Conservation (phyloP, 345 rosid species). For the Balakata baccata region DNA sequence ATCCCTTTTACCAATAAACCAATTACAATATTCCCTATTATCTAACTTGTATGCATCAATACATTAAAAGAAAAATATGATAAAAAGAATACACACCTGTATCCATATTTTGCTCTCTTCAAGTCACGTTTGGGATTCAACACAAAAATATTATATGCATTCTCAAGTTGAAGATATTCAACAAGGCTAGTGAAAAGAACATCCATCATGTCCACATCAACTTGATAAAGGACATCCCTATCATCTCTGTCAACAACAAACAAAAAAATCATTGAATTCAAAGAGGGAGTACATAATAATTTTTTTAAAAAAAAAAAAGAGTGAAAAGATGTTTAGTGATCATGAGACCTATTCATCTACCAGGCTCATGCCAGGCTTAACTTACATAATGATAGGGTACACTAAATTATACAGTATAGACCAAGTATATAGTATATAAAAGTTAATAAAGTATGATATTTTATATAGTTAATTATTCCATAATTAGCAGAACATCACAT, state of each 20-base stretch:
- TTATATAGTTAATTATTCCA: too few species aligned
- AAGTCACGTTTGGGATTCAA: constrained; percentile 65
- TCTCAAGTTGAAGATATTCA: constrained; percentile 80
- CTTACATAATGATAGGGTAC: too few species aligned
- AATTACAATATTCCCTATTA: not conserved
- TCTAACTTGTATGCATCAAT: not conserved
- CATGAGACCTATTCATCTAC: too few species aligned
- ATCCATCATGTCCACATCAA: constrained; percentile 82
- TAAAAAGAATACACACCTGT: constrained; percentile 51
- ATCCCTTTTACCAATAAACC: not conserved
- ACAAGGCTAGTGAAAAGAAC: constrained; percentile 80
- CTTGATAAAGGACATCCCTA: constrained; percentile 68
- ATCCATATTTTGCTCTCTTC: constrained; percentile 70
- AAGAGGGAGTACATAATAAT: constrained; percentile 13
- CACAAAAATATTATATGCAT: constrained; percentile 81
- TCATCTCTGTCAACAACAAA: constrained; percentile 54
- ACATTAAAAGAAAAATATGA: constrained; percentile 10
- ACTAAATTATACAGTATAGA: too few species aligned
- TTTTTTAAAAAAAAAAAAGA: not conserved
- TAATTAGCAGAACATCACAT: too few species aligned
- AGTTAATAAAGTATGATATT: too few species aligned
- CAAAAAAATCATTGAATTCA: constrained; percentile 13
- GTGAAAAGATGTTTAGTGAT: not conserved
- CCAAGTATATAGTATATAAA: too few species aligned
- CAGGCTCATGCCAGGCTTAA: too few species aligned